These are phyloP conservation scores for Colletotrichum simmondsii DNA, from an alignment of 2,329 filamentous ascomycete species.

Conservation along the genomic window DNA sequence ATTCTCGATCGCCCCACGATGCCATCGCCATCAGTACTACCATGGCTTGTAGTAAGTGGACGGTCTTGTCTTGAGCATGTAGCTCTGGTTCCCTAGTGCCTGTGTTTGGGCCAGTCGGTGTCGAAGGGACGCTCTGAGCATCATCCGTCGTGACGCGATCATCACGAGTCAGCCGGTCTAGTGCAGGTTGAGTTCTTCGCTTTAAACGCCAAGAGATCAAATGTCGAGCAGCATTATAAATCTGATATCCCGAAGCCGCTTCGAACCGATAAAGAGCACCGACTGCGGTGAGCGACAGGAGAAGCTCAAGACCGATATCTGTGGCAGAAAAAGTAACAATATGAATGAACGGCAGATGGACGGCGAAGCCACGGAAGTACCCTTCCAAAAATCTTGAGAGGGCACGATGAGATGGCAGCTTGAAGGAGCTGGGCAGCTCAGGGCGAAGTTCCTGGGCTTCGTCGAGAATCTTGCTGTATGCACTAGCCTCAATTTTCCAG, in stretches of 20 bases:
- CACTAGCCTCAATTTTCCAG: constrained; percentile 32
- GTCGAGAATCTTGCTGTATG: constrained; percentile 29
- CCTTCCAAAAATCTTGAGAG: constrained; percentile 60
- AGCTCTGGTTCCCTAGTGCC: no score
- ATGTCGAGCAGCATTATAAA: constrained; percentile 67
- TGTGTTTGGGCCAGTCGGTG: no score
- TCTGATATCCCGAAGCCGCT: constrained; percentile 59
- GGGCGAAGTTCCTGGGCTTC: constrained; percentile 27
- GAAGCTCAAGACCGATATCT: constrained; percentile 56
- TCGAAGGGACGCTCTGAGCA: no score
- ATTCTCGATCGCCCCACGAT: constrained; percentile 68
- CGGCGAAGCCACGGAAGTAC: constrained; percentile 61
- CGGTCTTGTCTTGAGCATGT: constrained; percentile 29
- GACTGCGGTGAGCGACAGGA: constrained; percentile 61
- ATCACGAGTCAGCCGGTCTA: constrained; percentile 18
- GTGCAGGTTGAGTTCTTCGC: constrained; percentile 55
- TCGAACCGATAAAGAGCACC: constrained; percentile 62
- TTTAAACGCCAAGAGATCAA: constrained; percentile 63
- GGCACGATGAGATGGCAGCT: constrained; percentile 58
- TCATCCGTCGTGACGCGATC: no score
- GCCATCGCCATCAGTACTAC: constrained; percentile 67
- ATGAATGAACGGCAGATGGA: constrained; percentile 63
- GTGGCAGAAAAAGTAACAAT: constrained; percentile 57
- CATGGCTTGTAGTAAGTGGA: constrained; percentile 61
- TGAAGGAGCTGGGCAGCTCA: constrained; percentile 56